Evolutionary conservation across 306 rosid species (phyloP).

Genomic region (Rubus parviflorus): DNA sequence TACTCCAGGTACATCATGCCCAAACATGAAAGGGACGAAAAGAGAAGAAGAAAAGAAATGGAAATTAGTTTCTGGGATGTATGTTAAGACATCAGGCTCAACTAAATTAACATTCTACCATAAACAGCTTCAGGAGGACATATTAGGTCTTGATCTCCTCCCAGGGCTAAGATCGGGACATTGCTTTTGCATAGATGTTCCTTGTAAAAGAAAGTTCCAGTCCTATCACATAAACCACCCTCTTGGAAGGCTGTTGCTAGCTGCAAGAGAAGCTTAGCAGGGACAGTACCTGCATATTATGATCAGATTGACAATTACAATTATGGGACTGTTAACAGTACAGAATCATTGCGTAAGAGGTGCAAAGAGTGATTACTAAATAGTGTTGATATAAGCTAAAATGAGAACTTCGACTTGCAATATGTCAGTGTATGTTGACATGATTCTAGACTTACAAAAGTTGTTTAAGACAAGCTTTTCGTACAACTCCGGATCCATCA

Average conservation of each 20-base stretch:
- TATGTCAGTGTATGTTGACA: neutral
- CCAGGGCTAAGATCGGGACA: conserved; percentile 76
- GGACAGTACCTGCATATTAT: conserved; percentile 65
- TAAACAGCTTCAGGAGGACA: conserved; percentile 96
- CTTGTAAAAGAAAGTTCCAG: conserved; percentile 63
- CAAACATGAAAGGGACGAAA: neutral
- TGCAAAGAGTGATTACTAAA: neutral
- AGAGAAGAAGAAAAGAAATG: neutral
- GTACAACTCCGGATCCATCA: conserved; percentile 66
- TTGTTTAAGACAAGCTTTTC: conserved; percentile 77
- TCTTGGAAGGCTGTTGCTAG: conserved; percentile 56
- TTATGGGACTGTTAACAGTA: neutral
- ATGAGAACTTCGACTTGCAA: neutral
- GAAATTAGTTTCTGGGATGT: conserved; percentile 7
- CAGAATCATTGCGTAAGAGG: neutral
- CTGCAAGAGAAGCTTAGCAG: conserved; percentile 80
- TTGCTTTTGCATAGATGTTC: conserved; percentile 60
- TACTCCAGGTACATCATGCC: conserved; percentile 34
- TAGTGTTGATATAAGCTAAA: conserved; percentile 8
- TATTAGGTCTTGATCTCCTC: conserved; percentile 79
- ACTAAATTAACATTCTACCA: conserved; percentile 45
- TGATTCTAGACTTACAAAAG: conserved; percentile 51
- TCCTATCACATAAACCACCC: conserved; percentile 76
- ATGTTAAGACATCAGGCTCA: neutral
- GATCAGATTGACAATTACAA: conserved; percentile 23